phyloP scores from a whole-genome alignment of 495 filamentous ascomycete species.

The Ascodesmis nigricans region DNA sequence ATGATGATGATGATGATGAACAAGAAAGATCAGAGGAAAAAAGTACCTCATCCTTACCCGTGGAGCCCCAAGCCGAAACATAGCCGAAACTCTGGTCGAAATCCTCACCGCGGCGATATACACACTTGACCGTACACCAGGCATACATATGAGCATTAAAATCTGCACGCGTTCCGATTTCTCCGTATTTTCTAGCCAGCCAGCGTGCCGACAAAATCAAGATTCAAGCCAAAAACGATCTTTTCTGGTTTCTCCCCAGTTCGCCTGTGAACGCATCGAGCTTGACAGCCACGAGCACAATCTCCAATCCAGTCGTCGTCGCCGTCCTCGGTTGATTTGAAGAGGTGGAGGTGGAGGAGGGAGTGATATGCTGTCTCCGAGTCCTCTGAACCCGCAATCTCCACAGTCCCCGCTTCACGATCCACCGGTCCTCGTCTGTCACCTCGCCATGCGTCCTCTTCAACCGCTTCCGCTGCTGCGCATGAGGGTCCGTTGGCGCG shows the following conservation, averaged over 20 bases:
- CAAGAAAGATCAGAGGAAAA: too few relatives aligned
- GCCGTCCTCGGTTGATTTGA: constrained; percentile 14
- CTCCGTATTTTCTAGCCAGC: too few relatives aligned
- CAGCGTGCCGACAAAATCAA: too few relatives aligned
- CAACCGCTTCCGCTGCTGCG: constrained; percentile 28
- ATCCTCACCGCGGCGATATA: too few relatives aligned
- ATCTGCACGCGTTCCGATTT: too few relatives aligned
- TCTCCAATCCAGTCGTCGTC: constrained; percentile 30
- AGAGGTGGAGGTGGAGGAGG: too few relatives aligned
- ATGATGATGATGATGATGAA: too few relatives aligned
- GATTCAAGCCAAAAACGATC: constrained; percentile 37
- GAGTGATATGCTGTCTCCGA: constrained; percentile 23
- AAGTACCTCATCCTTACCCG: too few relatives aligned
- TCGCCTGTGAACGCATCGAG: constrained; percentile 52
- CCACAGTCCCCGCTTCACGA: constrained; percentile 65
- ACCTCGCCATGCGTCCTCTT: constrained; percentile 23
- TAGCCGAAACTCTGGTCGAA: too few relatives aligned
- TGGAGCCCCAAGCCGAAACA: too few relatives aligned
- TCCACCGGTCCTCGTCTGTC: constrained; percentile 35
- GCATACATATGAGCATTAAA: too few relatives aligned
- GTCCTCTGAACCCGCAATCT: constrained; percentile 41
- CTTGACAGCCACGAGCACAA: constrained; percentile 59
- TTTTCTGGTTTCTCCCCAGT: constrained; percentile 40
- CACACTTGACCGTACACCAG: too few relatives aligned
- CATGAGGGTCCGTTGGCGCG: background rate